phyloP scores from a whole-genome alignment of 148 eudicot species.

The Euryodendron excelsum region DNA sequence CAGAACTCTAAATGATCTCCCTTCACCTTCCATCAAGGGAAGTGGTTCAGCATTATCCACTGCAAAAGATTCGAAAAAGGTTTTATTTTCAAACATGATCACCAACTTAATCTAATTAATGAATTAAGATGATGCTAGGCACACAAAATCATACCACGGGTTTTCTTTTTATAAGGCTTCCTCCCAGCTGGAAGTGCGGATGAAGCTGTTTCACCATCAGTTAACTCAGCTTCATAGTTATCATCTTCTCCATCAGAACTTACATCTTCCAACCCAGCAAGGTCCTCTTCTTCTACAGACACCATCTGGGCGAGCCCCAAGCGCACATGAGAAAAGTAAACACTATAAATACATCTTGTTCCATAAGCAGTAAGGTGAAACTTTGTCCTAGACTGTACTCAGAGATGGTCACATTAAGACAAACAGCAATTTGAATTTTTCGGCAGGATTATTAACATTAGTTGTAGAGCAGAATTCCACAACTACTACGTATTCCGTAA shows the following conservation, averaged over 20 bases:
- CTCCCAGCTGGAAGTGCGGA: conserved; percentile 55
- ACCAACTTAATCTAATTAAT: background rate
- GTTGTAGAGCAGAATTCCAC: background rate
- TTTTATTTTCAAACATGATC: conserved; percentile 5
- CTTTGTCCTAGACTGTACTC: background rate
- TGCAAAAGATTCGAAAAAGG: conserved; percentile 28
- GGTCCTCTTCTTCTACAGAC: conserved; percentile 93
- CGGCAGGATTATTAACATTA: background rate
- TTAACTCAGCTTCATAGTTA: conserved; percentile 79
- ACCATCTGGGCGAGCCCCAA: conserved; percentile 52
- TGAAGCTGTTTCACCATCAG: conserved; percentile 63
- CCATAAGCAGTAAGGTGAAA: background rate
- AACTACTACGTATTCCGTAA: background rate
- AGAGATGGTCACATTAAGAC: background rate
- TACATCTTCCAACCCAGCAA: conserved; percentile 91
- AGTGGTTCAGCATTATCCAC: conserved; percentile 59
- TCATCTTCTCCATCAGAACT: conserved; percentile 96
- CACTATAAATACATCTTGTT: background rate
- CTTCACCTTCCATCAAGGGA: conserved; percentile 99
- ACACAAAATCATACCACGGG: conserved; percentile 53
- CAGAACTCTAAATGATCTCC: conserved; percentile 74
- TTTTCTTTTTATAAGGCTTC: conserved; percentile 70
- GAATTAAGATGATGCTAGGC: background rate
- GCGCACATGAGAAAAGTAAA: background rate
- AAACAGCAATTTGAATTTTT: background rate